Evolutionary conservation across 139 green algal genomes (phyloP).

Genomic region (Chlamydomonas incerta): DNA sequence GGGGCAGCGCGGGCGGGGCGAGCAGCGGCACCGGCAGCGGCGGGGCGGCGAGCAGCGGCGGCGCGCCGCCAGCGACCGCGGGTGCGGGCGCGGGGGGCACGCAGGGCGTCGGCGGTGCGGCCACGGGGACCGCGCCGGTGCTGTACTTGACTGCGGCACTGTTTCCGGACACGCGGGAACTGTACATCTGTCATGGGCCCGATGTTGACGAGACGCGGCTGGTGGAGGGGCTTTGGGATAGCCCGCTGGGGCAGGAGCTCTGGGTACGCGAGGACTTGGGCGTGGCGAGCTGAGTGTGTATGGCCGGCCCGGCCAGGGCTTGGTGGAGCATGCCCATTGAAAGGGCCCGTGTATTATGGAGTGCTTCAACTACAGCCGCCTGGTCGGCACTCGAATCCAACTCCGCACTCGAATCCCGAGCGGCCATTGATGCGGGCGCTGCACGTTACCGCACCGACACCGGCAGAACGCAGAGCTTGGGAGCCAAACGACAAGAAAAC

Average conservation of each 20-base stretch:
- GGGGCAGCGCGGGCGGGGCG: background rate
- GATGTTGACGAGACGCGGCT: slow-evolving; percentile 20
- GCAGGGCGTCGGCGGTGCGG: background rate
- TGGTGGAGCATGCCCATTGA: no score
- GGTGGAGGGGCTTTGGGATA: slow-evolving; percentile 32
- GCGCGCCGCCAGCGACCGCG: background rate
- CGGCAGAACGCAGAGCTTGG: no score
- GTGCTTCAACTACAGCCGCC: no score
- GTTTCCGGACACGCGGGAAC: slow-evolving; percentile 5
- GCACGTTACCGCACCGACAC: no score
- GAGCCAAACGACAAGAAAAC: no score
- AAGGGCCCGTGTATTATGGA: no score
- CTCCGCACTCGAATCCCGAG: no score
- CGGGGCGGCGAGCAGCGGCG: background rate
- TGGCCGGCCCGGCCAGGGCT: no score
- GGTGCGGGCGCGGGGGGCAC: background rate
- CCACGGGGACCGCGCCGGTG: no score
- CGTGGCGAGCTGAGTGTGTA: no score
- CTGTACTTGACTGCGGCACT: slow-evolving; percentile 35
- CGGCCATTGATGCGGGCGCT: no score
- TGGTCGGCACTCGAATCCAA: no score
- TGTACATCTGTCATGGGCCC: slow-evolving; percentile 10
- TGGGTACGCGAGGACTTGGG: background rate
- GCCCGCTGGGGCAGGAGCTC: background rate
- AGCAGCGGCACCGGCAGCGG: background rate